These are phyloP conservation scores for Chenopodium berlandieri DNA, from an alignment of 148 eudicot species.

Conservation along the genomic window DNA sequence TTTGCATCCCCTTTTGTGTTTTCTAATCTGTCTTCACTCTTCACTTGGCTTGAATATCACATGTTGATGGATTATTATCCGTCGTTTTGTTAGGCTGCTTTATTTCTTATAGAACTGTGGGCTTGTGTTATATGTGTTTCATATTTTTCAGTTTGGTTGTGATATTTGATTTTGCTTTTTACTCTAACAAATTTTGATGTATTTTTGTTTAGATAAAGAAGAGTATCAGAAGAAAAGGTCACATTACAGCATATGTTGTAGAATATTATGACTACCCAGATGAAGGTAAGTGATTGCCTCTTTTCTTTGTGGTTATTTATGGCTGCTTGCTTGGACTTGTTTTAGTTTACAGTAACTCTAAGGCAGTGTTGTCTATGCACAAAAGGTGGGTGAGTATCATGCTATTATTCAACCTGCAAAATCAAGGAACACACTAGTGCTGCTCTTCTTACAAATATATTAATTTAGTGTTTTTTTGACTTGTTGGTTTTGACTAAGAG, in stretches of 20 bases:
- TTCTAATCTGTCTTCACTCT: no score
- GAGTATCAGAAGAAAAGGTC: conserved; percentile 12
- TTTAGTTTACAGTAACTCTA: background rate
- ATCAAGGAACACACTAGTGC: no score
- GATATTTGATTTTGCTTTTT: background rate
- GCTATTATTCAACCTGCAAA: no score
- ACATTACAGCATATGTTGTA: conserved; percentile 14
- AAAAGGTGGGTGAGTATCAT: no score
- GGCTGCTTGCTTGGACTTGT: background rate
- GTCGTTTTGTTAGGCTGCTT: no score
- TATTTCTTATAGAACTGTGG: no score
- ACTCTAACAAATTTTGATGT: conserved; percentile 9
- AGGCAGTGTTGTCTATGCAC: no score
- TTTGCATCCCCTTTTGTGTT: no score
- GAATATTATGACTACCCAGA: conserved; percentile 42
- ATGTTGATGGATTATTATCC: background rate
- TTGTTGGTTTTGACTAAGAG: background rate
- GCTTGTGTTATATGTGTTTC: no score
- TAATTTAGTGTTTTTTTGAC: no score
- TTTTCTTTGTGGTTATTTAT: background rate
- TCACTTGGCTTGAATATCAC: background rate
- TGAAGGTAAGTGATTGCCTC: conserved; percentile 37
- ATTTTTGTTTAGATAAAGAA: conserved; percentile 33
- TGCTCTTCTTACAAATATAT: no score
- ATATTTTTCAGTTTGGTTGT: no score